Percentiles rank a stretch among this genome's conserved stretches.
Conservation (phyloP, 2,329 filamentous ascomycete species). For the Fusarium kyushuense region DNA sequence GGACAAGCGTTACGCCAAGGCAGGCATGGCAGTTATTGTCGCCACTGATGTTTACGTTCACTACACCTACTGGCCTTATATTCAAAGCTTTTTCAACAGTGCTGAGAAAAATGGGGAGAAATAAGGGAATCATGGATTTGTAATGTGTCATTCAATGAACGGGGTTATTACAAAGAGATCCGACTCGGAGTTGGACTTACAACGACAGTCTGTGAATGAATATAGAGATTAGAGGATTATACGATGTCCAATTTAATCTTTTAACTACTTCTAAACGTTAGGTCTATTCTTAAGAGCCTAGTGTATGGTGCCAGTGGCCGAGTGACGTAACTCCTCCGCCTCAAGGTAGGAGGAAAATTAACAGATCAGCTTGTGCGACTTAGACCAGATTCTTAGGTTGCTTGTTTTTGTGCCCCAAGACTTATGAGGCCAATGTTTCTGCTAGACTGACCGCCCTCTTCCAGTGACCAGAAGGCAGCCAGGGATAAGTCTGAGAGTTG, state of each 20-base stretch:
- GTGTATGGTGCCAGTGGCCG: not conserved
- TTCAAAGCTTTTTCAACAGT: slow-evolving; percentile 27
- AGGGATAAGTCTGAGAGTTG: not conserved
- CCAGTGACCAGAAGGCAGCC: not conserved
- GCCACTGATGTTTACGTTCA: slow-evolving; percentile 45
- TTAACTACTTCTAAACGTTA: not conserved
- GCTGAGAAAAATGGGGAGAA: not conserved
- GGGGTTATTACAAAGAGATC: not conserved
- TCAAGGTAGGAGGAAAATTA: too few species aligned
- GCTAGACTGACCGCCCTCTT: not conserved
- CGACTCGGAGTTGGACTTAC: not conserved
- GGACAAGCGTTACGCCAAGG: slow-evolving; percentile 45
- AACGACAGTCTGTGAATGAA: not conserved
- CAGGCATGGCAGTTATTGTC: slow-evolving; percentile 35
- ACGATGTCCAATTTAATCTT: not conserved
- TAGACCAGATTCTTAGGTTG: too few species aligned
- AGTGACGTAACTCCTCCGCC: not conserved
- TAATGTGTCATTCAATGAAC: not conserved
- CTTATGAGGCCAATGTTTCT: too few species aligned
- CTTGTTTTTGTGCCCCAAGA: too few species aligned
- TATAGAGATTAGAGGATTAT: not conserved
- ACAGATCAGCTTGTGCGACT: too few species aligned
- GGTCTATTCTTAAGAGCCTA: not conserved
- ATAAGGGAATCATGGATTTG: not conserved
- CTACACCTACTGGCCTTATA: slow-evolving; percentile 47